A percentile compares a stretch with the other conserved stretches of the same genome.
phyloP scores from a whole-genome alignment of 2,329 filamentous ascomycete genomes.

The Hymenoscyphus fructigenus region DNA sequence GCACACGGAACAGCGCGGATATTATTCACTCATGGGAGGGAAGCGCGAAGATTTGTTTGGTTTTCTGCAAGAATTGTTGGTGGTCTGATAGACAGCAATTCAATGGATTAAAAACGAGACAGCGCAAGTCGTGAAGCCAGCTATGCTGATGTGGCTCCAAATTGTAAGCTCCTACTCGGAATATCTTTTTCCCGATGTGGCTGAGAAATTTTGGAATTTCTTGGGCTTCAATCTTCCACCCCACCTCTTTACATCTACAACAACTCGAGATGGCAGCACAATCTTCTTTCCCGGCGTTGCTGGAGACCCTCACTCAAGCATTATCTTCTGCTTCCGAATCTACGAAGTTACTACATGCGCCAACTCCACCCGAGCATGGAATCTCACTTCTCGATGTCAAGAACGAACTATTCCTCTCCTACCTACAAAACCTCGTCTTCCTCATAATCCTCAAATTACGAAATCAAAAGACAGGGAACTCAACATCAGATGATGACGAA shows the following conservation, averaged over 20 bases:
- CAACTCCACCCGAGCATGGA: constrained; percentile 77
- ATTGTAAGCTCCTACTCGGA: neutral
- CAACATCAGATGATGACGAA: constrained; percentile 35
- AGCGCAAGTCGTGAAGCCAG: neutral
- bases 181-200: neutral
- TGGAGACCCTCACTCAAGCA: constrained; percentile 58
- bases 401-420: constrained; percentile 94
- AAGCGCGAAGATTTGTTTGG: neutral
- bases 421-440: constrained; percentile 91
- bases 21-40: constrained; percentile 7
- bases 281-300: constrained; percentile 48
- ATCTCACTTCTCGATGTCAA: constrained; percentile 95
- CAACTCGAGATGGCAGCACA: constrained; percentile 46
- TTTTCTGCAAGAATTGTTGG: neutral
- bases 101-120: neutral
- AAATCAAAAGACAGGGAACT: constrained; percentile 42
- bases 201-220: constrained; percentile 1
- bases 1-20: constrained; percentile 5
- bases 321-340: constrained; percentile 62
- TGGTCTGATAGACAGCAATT: neutral
- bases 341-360: constrained; percentile 57
- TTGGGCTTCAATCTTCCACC: neutral
- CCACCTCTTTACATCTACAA: neutral
- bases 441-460: constrained; percentile 79
- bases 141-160: neutral